These are phyloP conservation scores for Purpureocillium lavendulum DNA, from an alignment of 2,329 filamentous ascomycete genomes.

Conservation along the genomic window DNA sequence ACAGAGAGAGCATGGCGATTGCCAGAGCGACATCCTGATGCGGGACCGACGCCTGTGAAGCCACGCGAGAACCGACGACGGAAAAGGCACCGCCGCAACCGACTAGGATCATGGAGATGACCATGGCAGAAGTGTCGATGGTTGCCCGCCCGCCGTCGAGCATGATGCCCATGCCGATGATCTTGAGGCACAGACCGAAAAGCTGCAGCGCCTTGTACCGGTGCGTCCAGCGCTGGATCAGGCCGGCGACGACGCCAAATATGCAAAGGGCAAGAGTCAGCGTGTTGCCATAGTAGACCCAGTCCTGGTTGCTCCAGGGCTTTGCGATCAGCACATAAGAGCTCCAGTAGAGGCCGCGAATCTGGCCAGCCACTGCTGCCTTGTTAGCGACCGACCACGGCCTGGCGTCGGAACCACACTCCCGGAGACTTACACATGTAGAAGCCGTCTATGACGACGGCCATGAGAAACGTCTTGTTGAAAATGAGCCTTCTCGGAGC, in stretches of 20 bases:
- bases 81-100: constrained; percentile 25
- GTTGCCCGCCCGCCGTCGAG: constrained; percentile 17
- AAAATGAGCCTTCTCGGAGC: constrained; percentile 16
- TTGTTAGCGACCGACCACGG: constrained; percentile 1
- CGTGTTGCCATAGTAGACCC: constrained; percentile 26
- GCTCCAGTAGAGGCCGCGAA: constrained; percentile 21
- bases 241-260: constrained; percentile 20
- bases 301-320: constrained; percentile 21
- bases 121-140: constrained; percentile 21
- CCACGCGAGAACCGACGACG: constrained; percentile 27
- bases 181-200: constrained; percentile 23
- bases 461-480: constrained; percentile 22
- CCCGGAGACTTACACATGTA: constrained; percentile 14
- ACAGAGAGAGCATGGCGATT: constrained; percentile 25
- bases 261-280: constrained; percentile 26
- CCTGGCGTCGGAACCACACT: not conserved
- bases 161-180: constrained; percentile 27
- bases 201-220: constrained; percentile 29
- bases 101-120: constrained; percentile 25
- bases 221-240: constrained; percentile 24
- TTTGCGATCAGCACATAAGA: constrained; percentile 26
- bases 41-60: constrained; percentile 28
- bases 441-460: constrained; percentile 19
- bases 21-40: constrained; percentile 26
- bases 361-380: constrained; percentile 17